phyloP scores from a whole-genome alignment of 305 asterid genomes.

The Fraxinus xanthoxyloides region DNA sequence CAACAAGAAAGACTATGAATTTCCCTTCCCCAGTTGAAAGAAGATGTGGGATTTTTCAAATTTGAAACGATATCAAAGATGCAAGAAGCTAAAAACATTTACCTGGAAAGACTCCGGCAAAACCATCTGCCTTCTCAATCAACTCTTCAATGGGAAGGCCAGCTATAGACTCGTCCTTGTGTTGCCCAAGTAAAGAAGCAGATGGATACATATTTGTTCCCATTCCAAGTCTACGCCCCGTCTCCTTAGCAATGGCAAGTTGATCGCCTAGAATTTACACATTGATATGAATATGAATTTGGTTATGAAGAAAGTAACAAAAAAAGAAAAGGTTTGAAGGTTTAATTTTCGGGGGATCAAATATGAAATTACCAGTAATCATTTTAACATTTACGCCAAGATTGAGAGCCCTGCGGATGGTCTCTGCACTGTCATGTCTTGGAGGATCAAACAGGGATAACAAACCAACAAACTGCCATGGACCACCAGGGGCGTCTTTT shows the following conservation, averaged over 20 bases:
- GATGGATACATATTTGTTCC: constrained; percentile 63
- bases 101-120: constrained; percentile 62
- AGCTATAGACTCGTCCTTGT: constrained; percentile 48
- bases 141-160: constrained; percentile 50
- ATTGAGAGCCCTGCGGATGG: constrained; percentile 55
- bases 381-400: constrained; percentile 64
- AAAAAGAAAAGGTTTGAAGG: not conserved
- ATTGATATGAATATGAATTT: not conserved
- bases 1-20: not conserved
- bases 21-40: not conserved
- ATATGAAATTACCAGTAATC: constrained; percentile 44
- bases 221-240: constrained; percentile 64
- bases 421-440: constrained; percentile 58
- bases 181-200: constrained; percentile 48
- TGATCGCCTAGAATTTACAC: constrained; percentile 43
- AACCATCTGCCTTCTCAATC: constrained; percentile 62
- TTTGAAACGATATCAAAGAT: not conserved
- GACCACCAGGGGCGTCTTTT: constrained; percentile 49
- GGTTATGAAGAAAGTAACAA: not conserved
- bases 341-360: not conserved
- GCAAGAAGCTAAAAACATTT: not conserved
- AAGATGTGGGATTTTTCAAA: not conserved
- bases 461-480: constrained; percentile 61
- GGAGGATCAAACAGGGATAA: constrained; percentile 68
- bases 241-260: constrained; percentile 58